A percentile compares a stretch with the other conserved stretches of the same genome.
These are phyloP conservation scores for Zarea fungicola DNA, from an alignment of 2,329 filamentous ascomycete species.

Conservation along the genomic window DNA sequence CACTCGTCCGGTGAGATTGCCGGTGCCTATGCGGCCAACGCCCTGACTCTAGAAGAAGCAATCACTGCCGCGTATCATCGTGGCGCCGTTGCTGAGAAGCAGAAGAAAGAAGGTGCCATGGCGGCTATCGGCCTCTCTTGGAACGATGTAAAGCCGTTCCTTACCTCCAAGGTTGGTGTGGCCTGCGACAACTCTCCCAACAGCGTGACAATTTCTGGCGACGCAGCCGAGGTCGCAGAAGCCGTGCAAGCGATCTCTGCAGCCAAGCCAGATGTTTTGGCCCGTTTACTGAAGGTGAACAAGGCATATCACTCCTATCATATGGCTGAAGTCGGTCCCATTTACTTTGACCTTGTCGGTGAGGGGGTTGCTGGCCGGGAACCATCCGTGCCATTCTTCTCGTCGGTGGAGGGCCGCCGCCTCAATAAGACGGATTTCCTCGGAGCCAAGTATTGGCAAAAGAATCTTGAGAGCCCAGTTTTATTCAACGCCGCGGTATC, in stretches of 20 bases:
- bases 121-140: conserved; percentile 23
- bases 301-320: conserved; percentile 27
- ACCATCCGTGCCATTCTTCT: conserved; percentile 4
- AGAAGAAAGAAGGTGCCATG: conserved; percentile 21
- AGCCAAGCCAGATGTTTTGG: conserved; percentile 16
- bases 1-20: conserved; percentile 34
- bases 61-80: conserved; percentile 27
- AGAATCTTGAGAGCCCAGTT: conserved; percentile 24
- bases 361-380: background rate
- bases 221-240: conserved; percentile 22
- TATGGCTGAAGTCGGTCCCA: conserved; percentile 21
- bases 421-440: conserved; percentile 2
- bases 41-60: conserved; percentile 19
- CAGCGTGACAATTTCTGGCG: conserved; percentile 29
- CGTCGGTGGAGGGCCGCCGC: background rate
- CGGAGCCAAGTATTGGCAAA: conserved; percentile 20
- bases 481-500: conserved; percentile 14
- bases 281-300: conserved; percentile 15
- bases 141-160: conserved; percentile 6
- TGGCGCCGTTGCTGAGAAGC: conserved; percentile 18
- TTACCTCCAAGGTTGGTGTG: conserved; percentile 19
- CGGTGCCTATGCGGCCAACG: conserved; percentile 27
- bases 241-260: conserved; percentile 11
- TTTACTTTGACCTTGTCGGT: background rate
- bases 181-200: conserved; percentile 30